Evolutionary conservation across 225 moss, liverwort and hornwort species (phyloP), one percentile per base, ranked within the genome.

Genomic region (Marchantia polymorpha): DNA sequence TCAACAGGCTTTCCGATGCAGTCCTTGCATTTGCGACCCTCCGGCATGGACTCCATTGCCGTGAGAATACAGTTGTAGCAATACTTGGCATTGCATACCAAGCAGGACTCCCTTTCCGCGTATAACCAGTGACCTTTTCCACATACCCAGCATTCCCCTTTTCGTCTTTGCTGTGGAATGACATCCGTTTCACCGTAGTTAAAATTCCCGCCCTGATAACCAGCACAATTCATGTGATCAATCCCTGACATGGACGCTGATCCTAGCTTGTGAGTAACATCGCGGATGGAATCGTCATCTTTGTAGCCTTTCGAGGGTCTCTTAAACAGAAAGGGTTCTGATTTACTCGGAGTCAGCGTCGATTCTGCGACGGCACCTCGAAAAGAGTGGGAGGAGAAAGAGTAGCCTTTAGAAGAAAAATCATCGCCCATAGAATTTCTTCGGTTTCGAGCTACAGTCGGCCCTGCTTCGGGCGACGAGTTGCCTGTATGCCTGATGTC

Each of bases 31-130:
- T 99, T 99, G 56, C 99, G 84, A 25, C 95, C 95, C 83, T 99
- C 99, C 0, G 95, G 95, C 95, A 99, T 95, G 64, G 95, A 95
- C 19, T 94, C 99, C 95, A 99, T 99, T 22, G 89, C 93, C 47
- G 70, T 72, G 23, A 99, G 82, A 46, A 95, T 80, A 83, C 99
- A 99, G 52, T 82, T 91, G 66, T 90, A 90, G 77, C 99, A 99
- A 63, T 91, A 99, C 66, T 90, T 95, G 72, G 87, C 75, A 64
- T 88, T 83, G 56, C 95, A 99, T n/a, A 88, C 88, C 90, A 99
- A 83, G 84, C 99, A 99, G 51, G 88, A 75, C 80, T 95, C 95
- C 74, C 91, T 99, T 29, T 93, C 92, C 46, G 91, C 81, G 56
- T 1, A 1, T 78, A 93, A 81, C 20, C 91, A 89, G 73, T 91